Conservation (phyloP, 2,329 filamentous ascomycete species). For the Aspergillus pseudoterreus region DNA sequence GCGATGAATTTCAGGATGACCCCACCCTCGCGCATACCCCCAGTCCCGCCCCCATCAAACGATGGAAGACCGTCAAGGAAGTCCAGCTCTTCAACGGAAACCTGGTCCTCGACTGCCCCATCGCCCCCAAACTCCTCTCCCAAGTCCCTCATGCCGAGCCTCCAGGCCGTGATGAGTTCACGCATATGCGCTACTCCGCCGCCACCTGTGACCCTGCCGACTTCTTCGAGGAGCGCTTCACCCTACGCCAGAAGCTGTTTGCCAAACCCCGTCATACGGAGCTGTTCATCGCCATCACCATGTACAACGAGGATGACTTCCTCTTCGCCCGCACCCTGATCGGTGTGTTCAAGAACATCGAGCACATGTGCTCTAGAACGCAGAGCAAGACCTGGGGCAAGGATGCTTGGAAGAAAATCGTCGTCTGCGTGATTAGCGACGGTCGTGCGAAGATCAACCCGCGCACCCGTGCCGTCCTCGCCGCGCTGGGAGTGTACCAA, state of each 20-base stretch:
- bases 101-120: slow-evolving; percentile 91
- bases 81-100: slow-evolving; percentile 97
- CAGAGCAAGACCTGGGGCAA: slow-evolving; percentile 98
- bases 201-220: slow-evolving; percentile 89
- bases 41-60: slow-evolving; percentile 63
- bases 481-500: slow-evolving; percentile 93
- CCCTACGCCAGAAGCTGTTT: slow-evolving; percentile 84
- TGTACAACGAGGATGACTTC: slow-evolving; percentile 99
- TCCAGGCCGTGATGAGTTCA: slow-evolving; percentile 76
- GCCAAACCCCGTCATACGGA: slow-evolving; percentile 90
- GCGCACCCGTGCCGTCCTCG: slow-evolving; percentile 80
- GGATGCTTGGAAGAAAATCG: slow-evolving; percentile 99
- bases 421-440: slow-evolving; percentile 95
- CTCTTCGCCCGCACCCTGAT: slow-evolving; percentile 93
- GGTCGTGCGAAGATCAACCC: slow-evolving; percentile 96
- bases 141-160: slow-evolving; percentile 78
- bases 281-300: slow-evolving; percentile 92
- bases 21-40: slow-evolving; percentile 37
- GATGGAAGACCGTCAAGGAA: slow-evolving; percentile 98
- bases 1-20: slow-evolving; percentile 43
- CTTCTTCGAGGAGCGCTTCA: slow-evolving; percentile 87
- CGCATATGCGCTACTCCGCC: slow-evolving; percentile 81
- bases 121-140: slow-evolving; percentile 81
- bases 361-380: slow-evolving; percentile 91
- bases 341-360: slow-evolving; percentile 97